Base-by-base conservation (phyloP, 257 asterid species). In the Salvia splendens region DNA sequence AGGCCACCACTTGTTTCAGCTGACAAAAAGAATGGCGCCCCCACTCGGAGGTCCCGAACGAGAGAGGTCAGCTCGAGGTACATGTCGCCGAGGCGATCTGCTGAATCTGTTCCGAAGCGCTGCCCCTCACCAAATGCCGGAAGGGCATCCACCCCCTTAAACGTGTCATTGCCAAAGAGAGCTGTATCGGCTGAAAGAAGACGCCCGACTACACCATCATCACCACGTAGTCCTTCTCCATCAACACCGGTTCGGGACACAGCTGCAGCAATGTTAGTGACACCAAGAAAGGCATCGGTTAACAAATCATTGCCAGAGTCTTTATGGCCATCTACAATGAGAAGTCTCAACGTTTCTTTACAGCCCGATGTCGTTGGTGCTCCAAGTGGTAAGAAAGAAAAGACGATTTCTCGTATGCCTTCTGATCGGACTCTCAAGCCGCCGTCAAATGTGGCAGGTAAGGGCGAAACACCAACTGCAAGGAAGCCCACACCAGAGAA, bases 31-130 rank as follows among this genome's bases (percentile, higher is more conserved):
- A 72, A 89, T 86, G 95, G 86, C 73, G 61, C 81, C 61, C 58
- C 81, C 58, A 43, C 69, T 35, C 82, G 80, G 36, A 65, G 83
- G 79, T 74, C 88, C 36, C 80, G 77, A 60, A 79, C 81, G 28
- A 79, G 94, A 80, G 95, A 90, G 77, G 86, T 90, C 77, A 87
- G 95, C 75, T 93, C 96, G 6, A 82, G 96, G 79, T 84, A 80
- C 51, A 78, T 69, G 82, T 93, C 99, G 49, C 95, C 97, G 8
- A 72, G 83, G 46, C 88, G 88, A 15, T 77, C 75, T 7, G 77
- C 78, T 50, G 67, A 85, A 38, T 60, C 81, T 42, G 76, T 67
- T 66, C 80, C 85, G 4, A 81, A 82, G 78, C 95, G 95, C 42
- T 75, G 77, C 73, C 86, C 86, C 70, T 86, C 96, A 24, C 95